phyloP scores from a whole-genome alignment of 75 land plant species.

The Sequoiadendron giganteum region DNA sequence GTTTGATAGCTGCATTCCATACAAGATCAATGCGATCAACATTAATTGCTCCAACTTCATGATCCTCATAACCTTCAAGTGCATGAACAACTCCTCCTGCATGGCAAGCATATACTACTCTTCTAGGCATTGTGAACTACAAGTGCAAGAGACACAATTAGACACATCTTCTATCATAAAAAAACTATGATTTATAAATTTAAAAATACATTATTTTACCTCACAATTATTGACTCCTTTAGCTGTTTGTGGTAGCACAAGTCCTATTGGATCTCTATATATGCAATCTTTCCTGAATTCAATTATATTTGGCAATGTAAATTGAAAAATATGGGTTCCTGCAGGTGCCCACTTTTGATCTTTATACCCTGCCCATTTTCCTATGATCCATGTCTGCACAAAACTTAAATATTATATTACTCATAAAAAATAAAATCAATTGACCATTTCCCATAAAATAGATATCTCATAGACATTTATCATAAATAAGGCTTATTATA shows the following conservation, averaged over 20 bases:
- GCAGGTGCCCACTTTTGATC: slow-evolving; percentile 48
- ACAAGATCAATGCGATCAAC: slow-evolving; percentile 25
- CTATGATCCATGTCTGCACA: slow-evolving; percentile 42
- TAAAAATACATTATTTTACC: slow-evolving; percentile 17
- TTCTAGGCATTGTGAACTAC: slow-evolving; percentile 18
- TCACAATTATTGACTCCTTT: slow-evolving; percentile 37
- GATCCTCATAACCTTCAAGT: slow-evolving; percentile 17
- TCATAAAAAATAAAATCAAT: no score
- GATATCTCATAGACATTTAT: no score
- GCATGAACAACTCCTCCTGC: slow-evolving; percentile 22
- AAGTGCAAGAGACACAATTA: background rate
- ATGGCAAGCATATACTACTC: slow-evolving; percentile 26
- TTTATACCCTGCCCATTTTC: slow-evolving; percentile 38
- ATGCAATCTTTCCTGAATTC: slow-evolving; percentile 34
- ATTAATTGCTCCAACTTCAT: slow-evolving; percentile 30
- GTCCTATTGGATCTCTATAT: slow-evolving; percentile 29
- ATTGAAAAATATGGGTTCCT: slow-evolving; percentile 42
- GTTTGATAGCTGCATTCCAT: slow-evolving; percentile 35
- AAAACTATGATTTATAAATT: background rate
- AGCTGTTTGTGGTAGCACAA: slow-evolving; percentile 25
- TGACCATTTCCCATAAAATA: no score
- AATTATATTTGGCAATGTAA: slow-evolving; percentile 32
- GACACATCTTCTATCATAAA: background rate
- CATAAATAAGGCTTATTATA: no score
- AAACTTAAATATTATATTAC: no score